Evolutionary conservation across 495 filamentous ascomycete genomes (phyloP), one percentile per base, ranked within the genome.

Genomic region (Aspergillus coremiiformis): DNA sequence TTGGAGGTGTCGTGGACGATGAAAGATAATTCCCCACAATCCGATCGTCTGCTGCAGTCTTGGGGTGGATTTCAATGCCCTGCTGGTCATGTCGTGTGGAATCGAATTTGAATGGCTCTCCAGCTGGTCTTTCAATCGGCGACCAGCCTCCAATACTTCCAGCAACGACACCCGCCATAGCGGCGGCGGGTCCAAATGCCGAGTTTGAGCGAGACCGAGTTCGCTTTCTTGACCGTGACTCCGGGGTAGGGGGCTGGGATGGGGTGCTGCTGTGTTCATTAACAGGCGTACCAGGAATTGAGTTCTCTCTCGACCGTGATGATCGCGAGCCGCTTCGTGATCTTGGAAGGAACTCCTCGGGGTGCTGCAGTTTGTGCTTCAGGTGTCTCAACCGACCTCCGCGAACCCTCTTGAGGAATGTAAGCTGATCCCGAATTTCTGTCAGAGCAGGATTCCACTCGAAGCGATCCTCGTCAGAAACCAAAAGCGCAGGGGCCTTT

Each of bases 61-160:
- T 77, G 0, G 81, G 79, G 60, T 84, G 79, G 5, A 81, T 65
- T 51, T 82, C 74, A 47, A 81, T 70, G 44, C 80, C 79, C n/a
- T 67, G 70, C 42, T 75, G 68, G 11, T 60, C 55, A 39, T 79
- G 71, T 14, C 62, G 66, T 5, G 62, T 64, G 15, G 52, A 57
- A 1, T 74, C 62, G 57, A 83, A 82, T 9, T 68, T 71, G 53
- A 75, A 60, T 0, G 75, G 73, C 33, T 79, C 79, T n/a, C 65
- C 66, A 23, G 78, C 79, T 8, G 37, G 15, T 20, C 79, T 73
- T 49, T 90, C 89, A 49, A 93, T 86, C 0, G 90, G 90, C 44
- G 89, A 94, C 89, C 88, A 95, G 37, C 88, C 89, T 29, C 81
- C 89, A 44, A 96, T 83, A 67, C 85, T 86, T 46, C 88, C 89